A percentile compares a stretch with the other conserved stretches of the same genome.
Conservation (phyloP, 148 eudicot species). For the Camellia lanceoleosa region DNA sequence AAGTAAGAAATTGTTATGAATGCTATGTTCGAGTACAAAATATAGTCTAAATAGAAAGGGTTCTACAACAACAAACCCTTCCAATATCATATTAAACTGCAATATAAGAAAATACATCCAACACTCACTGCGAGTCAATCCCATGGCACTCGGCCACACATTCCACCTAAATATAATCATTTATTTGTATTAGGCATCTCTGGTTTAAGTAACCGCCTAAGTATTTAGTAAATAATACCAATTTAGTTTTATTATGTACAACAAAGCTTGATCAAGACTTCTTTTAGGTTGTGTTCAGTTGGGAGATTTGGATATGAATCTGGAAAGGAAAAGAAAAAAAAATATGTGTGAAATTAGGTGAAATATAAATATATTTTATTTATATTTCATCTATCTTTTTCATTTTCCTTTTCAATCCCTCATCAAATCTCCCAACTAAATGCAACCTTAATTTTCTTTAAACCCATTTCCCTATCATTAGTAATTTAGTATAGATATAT, state of each 20-base stretch:
- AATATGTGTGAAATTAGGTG: too few species aligned
- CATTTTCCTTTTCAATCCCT: too few species aligned
- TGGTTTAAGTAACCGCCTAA: slow-evolving; percentile 17
- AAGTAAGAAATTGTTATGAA: background rate
- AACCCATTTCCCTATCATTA: background rate
- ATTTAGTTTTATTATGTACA: slow-evolving; percentile 42
- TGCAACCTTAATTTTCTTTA: background rate
- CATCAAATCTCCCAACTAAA: too few species aligned
- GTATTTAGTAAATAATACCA: slow-evolving; percentile 17
- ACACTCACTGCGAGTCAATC: slow-evolving; percentile 13
- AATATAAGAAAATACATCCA: slow-evolving; percentile 27
- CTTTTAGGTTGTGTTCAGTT: background rate
- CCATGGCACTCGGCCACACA: slow-evolving; percentile 22
- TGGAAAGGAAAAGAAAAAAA: too few species aligned
- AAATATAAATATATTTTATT: too few species aligned
- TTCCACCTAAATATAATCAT: slow-evolving; percentile 11
- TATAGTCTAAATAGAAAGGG: background rate
- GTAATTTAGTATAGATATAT: slow-evolving; percentile 3
- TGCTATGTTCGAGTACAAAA: background rate
- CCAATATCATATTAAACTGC: slow-evolving; percentile 20
- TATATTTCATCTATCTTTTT: too few species aligned
- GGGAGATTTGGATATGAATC: too few species aligned
- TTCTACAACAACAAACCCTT: slow-evolving; percentile 18
- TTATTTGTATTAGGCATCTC: slow-evolving; percentile 8
- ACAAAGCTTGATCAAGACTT: slow-evolving; percentile 27